Base-by-base conservation (phyloP, 176 grass and related monocot species). In the Triticum timopheevii region DNA sequence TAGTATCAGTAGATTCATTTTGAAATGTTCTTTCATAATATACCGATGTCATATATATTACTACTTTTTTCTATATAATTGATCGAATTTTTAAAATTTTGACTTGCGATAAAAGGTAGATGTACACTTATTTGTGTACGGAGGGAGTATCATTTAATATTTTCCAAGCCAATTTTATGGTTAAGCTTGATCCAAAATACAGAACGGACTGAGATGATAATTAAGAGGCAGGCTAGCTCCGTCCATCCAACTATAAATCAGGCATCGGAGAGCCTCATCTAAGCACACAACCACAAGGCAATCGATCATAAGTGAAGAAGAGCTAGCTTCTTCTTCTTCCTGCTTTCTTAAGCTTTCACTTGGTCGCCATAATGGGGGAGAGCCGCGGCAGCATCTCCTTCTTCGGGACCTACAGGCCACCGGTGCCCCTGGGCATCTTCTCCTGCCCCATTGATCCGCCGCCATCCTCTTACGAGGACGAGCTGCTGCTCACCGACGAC, bases 341-440 rank as follows among this genome's bases (percentile, higher is more conserved):
- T 63, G 7, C 61, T 24, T 63, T 24, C 13, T 50, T 50, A 49
- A 49, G 47, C 50, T 54, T 19, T 20, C 52, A 2, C 17, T 20
- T 56, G 16, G 52, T 56, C 17, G 17, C 17, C 52, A 20, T 0
- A 58, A 88, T 89, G 87, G 87, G 8, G 25, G 64, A 49, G 36
- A 31, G 13, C 22, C 86, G 90, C 10, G 82, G 90, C 34, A 85
- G 77, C 90, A 91, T 91, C 34, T 86, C 86, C 27, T 88, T 69
- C 68, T 91, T 85, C 10, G 28, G 59, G 0, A 88, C 81, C 13
- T 91, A 91, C 61, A 10, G 90, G 65, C 86, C 90, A 5, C 82
- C 86, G 77, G 38, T 82, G 22, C 90, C 90, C 3, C 28, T 85
- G 2, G 86, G 86, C 71, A 42, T 92, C 4, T 92, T 78, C 90